phyloP scores from a whole-genome alignment of 176 grass and related monocot species.

The Leersia perrieri region DNA sequence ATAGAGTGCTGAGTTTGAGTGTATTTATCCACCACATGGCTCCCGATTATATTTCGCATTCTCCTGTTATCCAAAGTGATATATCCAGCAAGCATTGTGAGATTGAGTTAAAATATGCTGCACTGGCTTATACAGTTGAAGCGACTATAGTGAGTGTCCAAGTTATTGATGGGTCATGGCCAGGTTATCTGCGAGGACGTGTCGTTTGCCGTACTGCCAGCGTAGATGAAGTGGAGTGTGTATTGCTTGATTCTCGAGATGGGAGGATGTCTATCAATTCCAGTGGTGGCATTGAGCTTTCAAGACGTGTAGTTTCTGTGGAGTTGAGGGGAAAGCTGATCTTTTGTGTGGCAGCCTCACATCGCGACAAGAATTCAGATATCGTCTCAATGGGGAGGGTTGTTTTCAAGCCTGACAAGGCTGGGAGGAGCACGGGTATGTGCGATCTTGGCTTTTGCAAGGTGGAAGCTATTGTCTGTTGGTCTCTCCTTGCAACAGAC shows the following conservation, averaged over 20 bases:
- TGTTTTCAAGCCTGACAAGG: too few relatives aligned
- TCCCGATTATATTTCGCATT: not conserved
- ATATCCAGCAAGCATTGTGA: not conserved
- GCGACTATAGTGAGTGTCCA: not conserved
- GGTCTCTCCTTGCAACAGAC: too few relatives aligned
- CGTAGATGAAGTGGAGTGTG: not conserved
- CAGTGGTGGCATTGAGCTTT: not conserved
- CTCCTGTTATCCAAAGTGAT: not conserved
- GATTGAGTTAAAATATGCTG: not conserved
- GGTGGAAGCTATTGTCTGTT: too few relatives aligned
- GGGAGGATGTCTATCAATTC: not conserved
- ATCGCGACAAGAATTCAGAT: too few relatives aligned
- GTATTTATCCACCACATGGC: too few relatives aligned
- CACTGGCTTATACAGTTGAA: not conserved
- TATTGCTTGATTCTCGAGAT: not conserved
- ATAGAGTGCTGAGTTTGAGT: not conserved
- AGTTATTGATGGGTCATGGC: not conserved
- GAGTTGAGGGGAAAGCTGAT: too few relatives aligned
- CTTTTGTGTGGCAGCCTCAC: too few relatives aligned
- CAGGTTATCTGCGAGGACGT: not conserved
- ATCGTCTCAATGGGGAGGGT: too few relatives aligned
- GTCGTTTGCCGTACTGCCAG: not conserved
- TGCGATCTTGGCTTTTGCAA: too few relatives aligned
- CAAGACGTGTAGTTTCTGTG: too few relatives aligned
- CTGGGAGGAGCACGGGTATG: too few relatives aligned